phyloP scores from a whole-genome alignment of 345 rosid genomes.

The Triadica sebifera region DNA sequence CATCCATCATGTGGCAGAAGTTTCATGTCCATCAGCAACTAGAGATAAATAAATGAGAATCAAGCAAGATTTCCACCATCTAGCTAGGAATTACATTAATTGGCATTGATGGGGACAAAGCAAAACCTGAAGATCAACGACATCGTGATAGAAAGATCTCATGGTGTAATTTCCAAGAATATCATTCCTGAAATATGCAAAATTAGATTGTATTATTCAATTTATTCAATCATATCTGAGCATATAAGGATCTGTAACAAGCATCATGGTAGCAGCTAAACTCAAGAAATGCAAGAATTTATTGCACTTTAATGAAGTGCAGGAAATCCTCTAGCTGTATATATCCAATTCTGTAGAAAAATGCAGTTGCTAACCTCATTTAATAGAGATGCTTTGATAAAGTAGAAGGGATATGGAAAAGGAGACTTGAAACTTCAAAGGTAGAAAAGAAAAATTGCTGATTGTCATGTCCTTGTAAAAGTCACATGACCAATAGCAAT shows the following conservation, averaged over 20 bases:
- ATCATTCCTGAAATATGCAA: constrained; percentile 61
- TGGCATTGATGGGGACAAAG: neutral
- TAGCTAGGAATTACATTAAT: neutral
- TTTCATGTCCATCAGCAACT: neutral
- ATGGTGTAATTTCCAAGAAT: constrained; percentile 56
- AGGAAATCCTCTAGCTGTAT: neutral
- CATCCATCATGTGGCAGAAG: neutral
- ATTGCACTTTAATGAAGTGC: neutral
- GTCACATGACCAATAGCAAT: neutral
- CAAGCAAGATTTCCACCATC: constrained; percentile 1
- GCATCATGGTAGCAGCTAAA: neutral
- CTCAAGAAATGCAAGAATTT: neutral
- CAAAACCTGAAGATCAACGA: constrained; percentile 67
- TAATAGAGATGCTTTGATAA: neutral
- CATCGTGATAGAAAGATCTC: constrained; percentile 63
- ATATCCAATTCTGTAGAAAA: neutral
- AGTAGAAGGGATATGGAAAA: neutral
- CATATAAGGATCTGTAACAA: neutral
- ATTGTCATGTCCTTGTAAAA: neutral
- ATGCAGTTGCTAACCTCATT: neutral
- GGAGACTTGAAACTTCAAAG: neutral
- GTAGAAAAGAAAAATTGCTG: neutral
- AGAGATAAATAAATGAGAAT: neutral
- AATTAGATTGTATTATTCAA: constrained; percentile 10
- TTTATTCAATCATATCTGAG: neutral